phyloP scores from a whole-genome alignment of 2,329 filamentous ascomycete genomes.

The Aspergillus uvarum region DNA sequence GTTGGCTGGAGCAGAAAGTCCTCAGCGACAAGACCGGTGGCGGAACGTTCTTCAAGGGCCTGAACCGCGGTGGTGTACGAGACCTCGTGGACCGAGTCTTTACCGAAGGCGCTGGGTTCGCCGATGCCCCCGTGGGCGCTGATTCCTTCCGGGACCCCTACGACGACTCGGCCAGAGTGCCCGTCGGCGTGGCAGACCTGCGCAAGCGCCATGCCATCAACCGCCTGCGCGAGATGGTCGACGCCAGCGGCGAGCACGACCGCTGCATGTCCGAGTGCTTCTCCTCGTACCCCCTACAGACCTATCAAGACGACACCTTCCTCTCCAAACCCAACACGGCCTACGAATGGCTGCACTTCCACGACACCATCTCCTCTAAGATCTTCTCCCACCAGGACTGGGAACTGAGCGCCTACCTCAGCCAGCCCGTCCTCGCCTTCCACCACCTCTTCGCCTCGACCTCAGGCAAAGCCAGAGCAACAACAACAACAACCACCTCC shows the following conservation, averaged over 20 bases:
- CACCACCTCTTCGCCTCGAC: conserved; percentile 86
- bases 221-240: conserved; percentile 60
- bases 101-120: conserved; percentile 62
- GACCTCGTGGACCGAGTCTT: conserved; percentile 68
- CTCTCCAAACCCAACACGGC: conserved; percentile 82
- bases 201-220: conserved; percentile 60
- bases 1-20: conserved; percentile 62
- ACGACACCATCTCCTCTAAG: conserved; percentile 76
- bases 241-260: conserved; percentile 63
- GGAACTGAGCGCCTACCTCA: conserved; percentile 85
- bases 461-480: conserved; percentile 47
- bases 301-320: conserved; percentile 89
- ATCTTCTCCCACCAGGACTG: conserved; percentile 86
- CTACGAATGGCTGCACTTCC: conserved; percentile 95
- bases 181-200: conserved; percentile 59
- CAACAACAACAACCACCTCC: background rate
- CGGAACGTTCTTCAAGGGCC: conserved; percentile 54
- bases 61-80: conserved; percentile 63
- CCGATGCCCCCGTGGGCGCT: conserved; percentile 42
- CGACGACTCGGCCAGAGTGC: conserved; percentile 27
- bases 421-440: conserved; percentile 82
- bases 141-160: conserved; percentile 40
- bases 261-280: conserved; percentile 72
- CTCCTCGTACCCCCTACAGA: conserved; percentile 76
- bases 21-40: conserved; percentile 54